These are phyloP conservation scores for Beauveria asiatica DNA, from an alignment of 2,329 filamentous ascomycete genomes.

Conservation along the genomic window DNA sequence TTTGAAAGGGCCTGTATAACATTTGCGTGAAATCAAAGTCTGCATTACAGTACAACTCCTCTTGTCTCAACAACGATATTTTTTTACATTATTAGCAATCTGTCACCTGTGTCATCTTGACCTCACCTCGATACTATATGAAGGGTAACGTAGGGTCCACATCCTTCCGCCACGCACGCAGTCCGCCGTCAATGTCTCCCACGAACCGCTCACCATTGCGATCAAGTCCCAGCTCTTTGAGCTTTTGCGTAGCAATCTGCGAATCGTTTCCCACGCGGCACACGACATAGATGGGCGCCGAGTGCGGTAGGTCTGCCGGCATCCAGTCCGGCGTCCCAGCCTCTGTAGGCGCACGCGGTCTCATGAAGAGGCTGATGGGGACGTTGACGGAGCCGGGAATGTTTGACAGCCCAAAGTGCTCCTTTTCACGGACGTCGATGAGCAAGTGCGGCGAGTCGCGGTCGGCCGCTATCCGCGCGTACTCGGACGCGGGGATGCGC, in stretches of 20 bases:
- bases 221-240: conserved; percentile 53
- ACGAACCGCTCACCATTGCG: conserved; percentile 46
- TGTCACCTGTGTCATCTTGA: neutral
- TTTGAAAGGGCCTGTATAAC: conserved; percentile 6
- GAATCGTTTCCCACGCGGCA: conserved; percentile 74
- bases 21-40: conserved; percentile 5
- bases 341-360: conserved; percentile 18
- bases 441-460: conserved; percentile 42
- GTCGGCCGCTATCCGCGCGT: conserved; percentile 29
- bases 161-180: conserved; percentile 62
- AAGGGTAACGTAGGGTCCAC: conserved; percentile 54
- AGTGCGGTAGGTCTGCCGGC: conserved; percentile 26
- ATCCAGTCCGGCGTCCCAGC: conserved; percentile 26
- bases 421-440: conserved; percentile 75
- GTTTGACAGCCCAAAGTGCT: conserved; percentile 74
- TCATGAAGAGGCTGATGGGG: conserved; percentile 48
- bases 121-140: conserved; percentile 23
- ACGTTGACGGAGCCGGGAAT: conserved; percentile 70
- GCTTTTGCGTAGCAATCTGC: conserved; percentile 56
- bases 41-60: conserved; percentile 18
- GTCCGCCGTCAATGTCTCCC: conserved; percentile 62
- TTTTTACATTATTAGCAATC: conserved; percentile 3
- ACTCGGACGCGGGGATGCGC: conserved; percentile 57
- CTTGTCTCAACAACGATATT: conserved; percentile 20
- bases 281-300: conserved; percentile 58